Evolutionary conservation across 148 eudicot species (phyloP), one percentile per base, ranked within the genome.

Genomic region (Nepenthes gracilis): DNA sequence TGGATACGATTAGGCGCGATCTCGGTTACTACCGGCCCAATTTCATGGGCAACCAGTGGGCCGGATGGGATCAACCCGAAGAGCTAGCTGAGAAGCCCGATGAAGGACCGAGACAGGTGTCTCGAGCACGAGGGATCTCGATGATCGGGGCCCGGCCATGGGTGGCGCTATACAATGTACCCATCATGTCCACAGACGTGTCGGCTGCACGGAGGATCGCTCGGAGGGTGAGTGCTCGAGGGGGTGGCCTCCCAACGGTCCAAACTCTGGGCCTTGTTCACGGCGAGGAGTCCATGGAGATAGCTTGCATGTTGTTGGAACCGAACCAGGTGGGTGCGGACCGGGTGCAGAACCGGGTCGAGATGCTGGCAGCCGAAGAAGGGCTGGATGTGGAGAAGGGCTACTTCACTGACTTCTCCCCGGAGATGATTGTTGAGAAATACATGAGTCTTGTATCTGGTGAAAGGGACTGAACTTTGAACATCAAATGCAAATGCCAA

Each of bases 201-300:
- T 67, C 83, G 2, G 74, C 66, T 1, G 57, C 85, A 12, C 60
- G 75, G 37, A 67, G 77, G 49, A 81, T 84, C 15, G 81, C 89
- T 0, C 70, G 56, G 10, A 78, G 72, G 83, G 87, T 79, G 33
- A 76, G 87, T 45, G 85, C 79, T 5, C 75, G 85, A 64, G 89
- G 89, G 14, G 89, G 89, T 2, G 85, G 89, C 36, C 77, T 84
- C 47, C 85, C 89, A 0, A 74, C 83, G 0, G 85, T 84, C 47
- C 88, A 83, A 43, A 69, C 88, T 1, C 58, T 83, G 12, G 85
- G 85, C 35, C 71, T 83, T 32, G 83, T 77, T 33, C 88, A 83
- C 14, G 89, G 85, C 0, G 81, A 84, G 66, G 89, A 80, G 47
- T 60, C 79, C 0, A 84, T 80, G 14, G 82, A 78, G 74, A 74